phyloP scores from a whole-genome alignment of 306 rosid genomes.

The Lupinus albus region DNA sequence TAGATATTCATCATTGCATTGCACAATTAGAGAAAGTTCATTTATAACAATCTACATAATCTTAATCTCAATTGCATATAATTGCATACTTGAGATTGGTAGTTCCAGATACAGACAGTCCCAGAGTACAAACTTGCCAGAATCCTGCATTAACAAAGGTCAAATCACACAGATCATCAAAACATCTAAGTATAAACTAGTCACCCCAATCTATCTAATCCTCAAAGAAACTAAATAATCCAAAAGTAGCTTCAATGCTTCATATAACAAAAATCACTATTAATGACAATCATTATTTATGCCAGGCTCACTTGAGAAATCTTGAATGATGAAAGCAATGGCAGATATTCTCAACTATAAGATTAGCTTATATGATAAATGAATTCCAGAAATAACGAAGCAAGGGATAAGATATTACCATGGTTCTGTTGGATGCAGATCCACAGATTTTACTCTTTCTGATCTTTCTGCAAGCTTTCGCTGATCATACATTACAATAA shows the following conservation, averaged over 20 bases:
- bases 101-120: constrained; percentile 95
- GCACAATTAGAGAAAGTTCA: too few species aligned
- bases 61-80: neutral
- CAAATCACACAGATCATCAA: constrained; percentile 35
- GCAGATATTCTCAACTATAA: constrained; percentile 17
- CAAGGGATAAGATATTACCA: constrained; percentile 60
- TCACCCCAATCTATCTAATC: neutral
- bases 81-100: constrained; percentile 85
- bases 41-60: too few species aligned
- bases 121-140: constrained; percentile 95
- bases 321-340: constrained; percentile 3
- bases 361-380: constrained; percentile 7
- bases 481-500: constrained; percentile 44
- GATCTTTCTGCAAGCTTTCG: constrained; percentile 64
- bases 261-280: constrained; percentile 31
- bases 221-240: constrained; percentile 17
- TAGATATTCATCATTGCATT: constrained; percentile 2
- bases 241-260: constrained; percentile 22
- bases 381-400: constrained; percentile 14
- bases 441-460: constrained; percentile 94
- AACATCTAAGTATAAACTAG: neutral
- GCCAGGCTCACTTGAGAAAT: constrained; percentile 18
- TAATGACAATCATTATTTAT: neutral
- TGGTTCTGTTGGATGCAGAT: constrained; percentile 99
- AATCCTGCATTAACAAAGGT: constrained; percentile 64